A percentile compares a stretch with the other conserved stretches of the same genome.
phyloP scores from a whole-genome alignment of 1,284 basidiomycete genomes.

The Veloboletus limbatus region DNA sequence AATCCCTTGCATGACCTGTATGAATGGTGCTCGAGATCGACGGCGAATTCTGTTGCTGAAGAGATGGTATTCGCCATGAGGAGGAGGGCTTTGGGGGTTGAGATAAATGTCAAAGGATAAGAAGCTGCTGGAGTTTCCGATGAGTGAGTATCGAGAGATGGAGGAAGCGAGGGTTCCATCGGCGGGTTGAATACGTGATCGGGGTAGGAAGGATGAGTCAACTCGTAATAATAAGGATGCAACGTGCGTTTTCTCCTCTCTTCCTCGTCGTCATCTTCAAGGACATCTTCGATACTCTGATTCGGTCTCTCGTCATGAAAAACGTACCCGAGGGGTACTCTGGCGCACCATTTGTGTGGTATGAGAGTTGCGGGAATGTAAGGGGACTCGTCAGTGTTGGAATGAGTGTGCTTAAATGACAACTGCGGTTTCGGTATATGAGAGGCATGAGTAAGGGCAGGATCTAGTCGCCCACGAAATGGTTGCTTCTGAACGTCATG shows the following conservation, averaged over 20 bases:
- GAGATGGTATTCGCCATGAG: constrained; percentile 68
- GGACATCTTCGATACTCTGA: constrained; percentile 23
- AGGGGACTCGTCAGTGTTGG: constrained; percentile 52
- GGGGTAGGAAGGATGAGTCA: constrained; percentile 71
- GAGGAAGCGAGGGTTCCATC: constrained; percentile 44
- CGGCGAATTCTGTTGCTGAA: constrained; percentile 76
- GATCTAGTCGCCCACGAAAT: constrained; percentile 46
- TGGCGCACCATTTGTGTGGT: constrained; percentile 75
- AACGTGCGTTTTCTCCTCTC: constrained; percentile 27
- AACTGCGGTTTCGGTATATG: constrained; percentile 79
- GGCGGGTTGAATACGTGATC: constrained; percentile 59
- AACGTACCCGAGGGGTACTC: constrained; percentile 70
- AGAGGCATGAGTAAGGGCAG: constrained; percentile 65
- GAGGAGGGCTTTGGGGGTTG: constrained; percentile 55
- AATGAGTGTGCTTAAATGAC: constrained; percentile 55
- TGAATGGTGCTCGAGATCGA: constrained; percentile 94
- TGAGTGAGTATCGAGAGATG: constrained; percentile 43
- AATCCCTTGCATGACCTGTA: constrained; percentile 85
- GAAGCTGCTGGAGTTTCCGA: neutral
- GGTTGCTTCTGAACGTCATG: constrained; percentile 30
- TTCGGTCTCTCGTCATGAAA: constrained; percentile 38
- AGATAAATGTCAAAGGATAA: constrained; percentile 69
- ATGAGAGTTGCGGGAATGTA: constrained; percentile 57
- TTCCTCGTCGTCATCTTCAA: constrained; percentile 23
- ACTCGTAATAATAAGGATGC: constrained; percentile 84